Evolutionary conservation across 2,329 filamentous ascomycete species (phyloP), one percentile per base, ranked within the genome.

Genomic region (Alternaria hordeiaustralica): DNA sequence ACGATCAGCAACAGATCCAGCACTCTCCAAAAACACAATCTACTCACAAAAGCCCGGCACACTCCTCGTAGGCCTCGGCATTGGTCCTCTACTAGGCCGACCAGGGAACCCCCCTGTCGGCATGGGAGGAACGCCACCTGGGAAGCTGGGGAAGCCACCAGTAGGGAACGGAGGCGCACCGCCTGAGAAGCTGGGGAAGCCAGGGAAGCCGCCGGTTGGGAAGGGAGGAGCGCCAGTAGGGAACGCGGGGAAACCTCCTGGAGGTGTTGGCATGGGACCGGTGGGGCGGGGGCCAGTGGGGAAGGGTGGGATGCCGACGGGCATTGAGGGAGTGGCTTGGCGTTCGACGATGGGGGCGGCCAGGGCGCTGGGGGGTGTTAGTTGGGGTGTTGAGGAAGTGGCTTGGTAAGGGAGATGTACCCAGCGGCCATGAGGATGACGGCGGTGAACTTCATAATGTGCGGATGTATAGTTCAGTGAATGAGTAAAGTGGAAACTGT

Each of bases 391-490:
- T 30, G 53, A 20, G 11, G 12, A 18, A 26, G n/a, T 13, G 15
- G 10, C 26, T 4, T 30, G 11, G 12, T 26, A n/a, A 18, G 36
- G 23, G 43, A 10, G 36, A 23, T 33, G 11, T 60, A 68, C 65
- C 63, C 63, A 55, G 63, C 43, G 44, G 57, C 66, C 54, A 68
- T 53, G 44, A 68, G 30, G 26, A 65, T 7, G 20, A 65, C 30
- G 44, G 55, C 4, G 3, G 64, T 60, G 61, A 68, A 47, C 45
- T 60, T 64, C 66, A 68, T 68, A n/a, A 11, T 10, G 28, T 51
- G 20, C 43, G 13, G 51, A 30, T 36, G 41, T 13, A 43, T 2
- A 15, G 49, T 28, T n/a, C 13, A n/a, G 41, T 53, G 13, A 49
- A 7, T 43, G 23, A 53, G 12, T 33, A n/a, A 7, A 51, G 36